A percentile compares a stretch with the other conserved stretches of the same genome.
Evolutionary conservation across 1,139 yeast genomes (phyloP).

Genomic region (Komagataea norvegica): DNA sequence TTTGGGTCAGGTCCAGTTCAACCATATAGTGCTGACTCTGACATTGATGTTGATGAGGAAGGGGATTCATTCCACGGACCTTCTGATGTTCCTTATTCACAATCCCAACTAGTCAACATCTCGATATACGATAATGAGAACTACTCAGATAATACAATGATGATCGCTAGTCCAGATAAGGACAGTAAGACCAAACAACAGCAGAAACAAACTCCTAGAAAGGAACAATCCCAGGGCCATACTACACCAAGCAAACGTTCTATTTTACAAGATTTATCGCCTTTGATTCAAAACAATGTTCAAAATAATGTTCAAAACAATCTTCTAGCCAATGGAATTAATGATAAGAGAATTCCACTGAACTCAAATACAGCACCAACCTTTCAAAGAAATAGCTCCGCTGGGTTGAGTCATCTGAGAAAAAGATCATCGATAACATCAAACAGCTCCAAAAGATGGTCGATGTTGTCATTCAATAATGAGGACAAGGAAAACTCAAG

Average conservation of each 20-base stretch:
- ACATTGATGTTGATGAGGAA: slow-evolving; percentile 1
- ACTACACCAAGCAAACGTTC: slow-evolving; percentile 11
- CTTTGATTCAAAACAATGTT: slow-evolving; percentile 11
- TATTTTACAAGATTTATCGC: slow-evolving; percentile 20
- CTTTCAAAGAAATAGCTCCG: slow-evolving; percentile 21
- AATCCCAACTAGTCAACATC: slow-evolving; percentile 18
- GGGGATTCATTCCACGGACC: slow-evolving; percentile 15
- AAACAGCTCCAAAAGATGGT: slow-evolving; percentile 26
- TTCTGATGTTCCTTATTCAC: slow-evolving; percentile 18
- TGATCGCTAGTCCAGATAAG: slow-evolving; percentile 18
- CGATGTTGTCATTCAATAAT: slow-evolving; percentile 21
- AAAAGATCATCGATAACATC: slow-evolving; percentile 22
- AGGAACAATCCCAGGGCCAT: neutral
- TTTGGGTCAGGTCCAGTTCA: slow-evolving; percentile 6
- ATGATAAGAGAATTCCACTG: slow-evolving; percentile 21
- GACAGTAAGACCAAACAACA: neutral
- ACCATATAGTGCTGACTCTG: slow-evolving; percentile 1
- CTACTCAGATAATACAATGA: slow-evolving; percentile 11
- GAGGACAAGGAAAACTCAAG: slow-evolving; percentile 16
- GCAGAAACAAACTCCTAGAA: neutral
- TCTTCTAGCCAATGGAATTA: slow-evolving; percentile 10
- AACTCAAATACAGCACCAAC: slow-evolving; percentile 12
- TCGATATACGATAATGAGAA: slow-evolving; percentile 25
- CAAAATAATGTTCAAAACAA: too few relatives aligned
- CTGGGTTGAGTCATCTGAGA: slow-evolving; percentile 18